Base-by-base conservation (phyloP, 2,329 filamentous ascomycete genomes). In the Xylaria sp. region DNA sequence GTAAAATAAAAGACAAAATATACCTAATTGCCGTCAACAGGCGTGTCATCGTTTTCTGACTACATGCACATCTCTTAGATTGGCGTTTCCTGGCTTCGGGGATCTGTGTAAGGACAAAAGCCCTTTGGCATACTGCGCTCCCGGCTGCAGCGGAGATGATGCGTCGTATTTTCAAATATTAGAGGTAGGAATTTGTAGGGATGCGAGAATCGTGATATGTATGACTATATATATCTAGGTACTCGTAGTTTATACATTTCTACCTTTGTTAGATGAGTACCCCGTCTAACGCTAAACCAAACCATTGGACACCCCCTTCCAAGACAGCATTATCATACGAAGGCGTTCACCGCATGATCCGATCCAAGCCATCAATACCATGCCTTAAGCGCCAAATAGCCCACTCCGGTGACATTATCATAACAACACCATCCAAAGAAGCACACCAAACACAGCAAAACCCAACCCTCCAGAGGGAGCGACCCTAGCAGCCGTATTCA, bases 401-500 rank as follows among this genome's bases (percentile, higher is more conserved):
- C 36, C 5, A 12, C 20, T 12, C n/a, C 31, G 25, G 5, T 23
- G 9, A 5, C 3, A 33, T 68, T 46, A 65, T 69, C 52, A 67
- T 1, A 13, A 60, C 3, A 64, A 8, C 7, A 15, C 10, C 39
- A 56, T 52, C 62, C 65, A 59, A 36, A 72, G 10, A 31, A 64
- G 1, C 10, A 59, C 46, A 3, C 36, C 52, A 2, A 51, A 6
- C 9, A 33, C n/a, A 10, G 54, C 51, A 13, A 69, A 25, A 4
- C 65, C 56, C 46, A 60, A 25, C 67, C 46, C 62, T 2, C 28
- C 54, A 8, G 61, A 46, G n/a, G 39, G 43, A n/a, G 3, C 18
- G 18, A 25, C 39, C 59, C 36, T 46, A 23, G 28, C 39, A 15
- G 13, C 64, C 10, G 23, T 64, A 15, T 56, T 65, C 33, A 56